These are phyloP conservation scores for Melanomma pulvis-pyrius DNA, from an alignment of 495 filamentous ascomycete genomes.

Conservation along the genomic window DNA sequence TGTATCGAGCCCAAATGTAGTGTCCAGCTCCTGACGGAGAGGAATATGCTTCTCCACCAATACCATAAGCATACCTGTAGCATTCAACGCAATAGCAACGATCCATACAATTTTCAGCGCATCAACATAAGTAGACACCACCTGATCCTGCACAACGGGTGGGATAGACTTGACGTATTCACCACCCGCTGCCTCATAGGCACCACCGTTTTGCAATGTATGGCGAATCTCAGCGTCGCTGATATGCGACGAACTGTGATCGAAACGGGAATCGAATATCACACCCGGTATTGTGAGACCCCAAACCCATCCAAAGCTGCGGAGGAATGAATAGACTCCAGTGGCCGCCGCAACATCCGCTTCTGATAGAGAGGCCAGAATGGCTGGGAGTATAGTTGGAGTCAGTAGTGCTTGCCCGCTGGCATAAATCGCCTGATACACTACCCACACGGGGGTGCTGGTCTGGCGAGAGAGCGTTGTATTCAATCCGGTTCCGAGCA, in stretches of 20 bases:
- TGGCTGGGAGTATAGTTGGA: conserved; percentile 14
- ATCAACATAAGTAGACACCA: conserved; percentile 3
- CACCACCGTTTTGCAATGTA: neutral
- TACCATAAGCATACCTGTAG: conserved; percentile 27
- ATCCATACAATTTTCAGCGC: conserved; percentile 16
- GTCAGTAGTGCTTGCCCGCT: conserved; percentile 3
- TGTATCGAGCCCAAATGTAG: no score
- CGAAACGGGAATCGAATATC: conserved; percentile 26
- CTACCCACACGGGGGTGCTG: conserved; percentile 5
- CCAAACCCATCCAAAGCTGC: conserved; percentile 26
- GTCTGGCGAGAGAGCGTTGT: neutral
- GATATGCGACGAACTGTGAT: neutral
- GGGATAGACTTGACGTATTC: neutral
- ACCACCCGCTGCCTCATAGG: conserved; percentile 6
- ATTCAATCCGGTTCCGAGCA: conserved; percentile 11
- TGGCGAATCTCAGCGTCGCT: conserved; percentile 5
- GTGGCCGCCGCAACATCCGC: conserved; percentile 11
- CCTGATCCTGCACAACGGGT: neutral
- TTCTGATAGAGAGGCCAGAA: conserved; percentile 15
- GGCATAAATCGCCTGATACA: conserved; percentile 7
- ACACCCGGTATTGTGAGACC: conserved; percentile 22
- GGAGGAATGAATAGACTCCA: conserved; percentile 11
- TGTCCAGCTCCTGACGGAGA: conserved; percentile 3
- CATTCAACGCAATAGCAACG: conserved; percentile 12
- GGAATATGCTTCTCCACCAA: conserved; percentile 37